Conservation (phyloP, 495 filamentous ascomycete genomes). For the Schizothecium vesticola region DNA sequence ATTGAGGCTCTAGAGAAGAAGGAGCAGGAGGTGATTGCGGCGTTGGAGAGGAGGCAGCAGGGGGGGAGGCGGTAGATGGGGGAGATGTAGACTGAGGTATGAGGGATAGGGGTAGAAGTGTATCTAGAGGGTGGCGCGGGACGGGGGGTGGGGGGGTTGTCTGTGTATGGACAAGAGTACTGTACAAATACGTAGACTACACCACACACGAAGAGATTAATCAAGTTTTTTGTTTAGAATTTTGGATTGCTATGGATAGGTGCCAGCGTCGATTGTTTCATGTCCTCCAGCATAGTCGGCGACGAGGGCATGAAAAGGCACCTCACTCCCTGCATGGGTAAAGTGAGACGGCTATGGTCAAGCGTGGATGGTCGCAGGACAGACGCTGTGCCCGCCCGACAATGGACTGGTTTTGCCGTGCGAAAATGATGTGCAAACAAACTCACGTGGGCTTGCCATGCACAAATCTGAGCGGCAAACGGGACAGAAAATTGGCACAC, state of each 20-base stretch:
- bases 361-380: no score
- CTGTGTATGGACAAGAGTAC: not conserved
- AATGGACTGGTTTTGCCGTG: no score
- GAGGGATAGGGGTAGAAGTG: not conserved
- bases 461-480: no score
- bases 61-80: not conserved
- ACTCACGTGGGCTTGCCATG: no score
- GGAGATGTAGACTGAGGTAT: not conserved
- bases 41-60: slow-evolving; percentile 25
- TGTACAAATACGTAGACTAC: not conserved
- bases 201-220: not conserved
- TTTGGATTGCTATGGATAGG: no score
- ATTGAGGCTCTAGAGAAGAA: slow-evolving; percentile 48
- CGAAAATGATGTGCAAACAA: no score
- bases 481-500: not conserved
- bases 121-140: not conserved
- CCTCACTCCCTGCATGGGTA: no score
- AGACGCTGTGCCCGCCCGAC: no score
- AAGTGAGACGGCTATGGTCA: no score
- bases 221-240: not conserved
- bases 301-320: no score
- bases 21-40: slow-evolving; percentile 34
- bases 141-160: not conserved
- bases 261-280: no score
- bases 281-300: no score